These are phyloP conservation scores for Graphiopsis chlorocephala DNA, from an alignment of 2,329 filamentous ascomycete genomes.

Conservation along the genomic window DNA sequence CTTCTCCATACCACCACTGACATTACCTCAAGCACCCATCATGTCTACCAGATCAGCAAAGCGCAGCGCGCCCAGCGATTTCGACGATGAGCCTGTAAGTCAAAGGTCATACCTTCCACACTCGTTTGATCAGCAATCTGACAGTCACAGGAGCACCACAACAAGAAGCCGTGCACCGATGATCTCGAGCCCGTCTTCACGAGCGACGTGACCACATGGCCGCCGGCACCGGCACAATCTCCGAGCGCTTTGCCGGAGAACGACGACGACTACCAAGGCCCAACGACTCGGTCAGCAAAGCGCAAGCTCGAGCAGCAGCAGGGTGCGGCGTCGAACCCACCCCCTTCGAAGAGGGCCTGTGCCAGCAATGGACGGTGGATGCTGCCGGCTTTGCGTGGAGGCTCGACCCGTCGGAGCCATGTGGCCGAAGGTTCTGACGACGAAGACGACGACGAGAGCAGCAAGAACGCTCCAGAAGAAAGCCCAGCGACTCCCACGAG, in stretches of 20 bases:
- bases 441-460: background rate
- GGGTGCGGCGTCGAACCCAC: background rate
- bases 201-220: background rate
- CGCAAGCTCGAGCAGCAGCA: background rate
- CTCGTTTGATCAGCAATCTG: background rate
- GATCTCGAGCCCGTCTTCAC: background rate
- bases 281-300: background rate
- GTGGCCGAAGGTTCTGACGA: background rate
- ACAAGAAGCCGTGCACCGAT: background rate
- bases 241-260: background rate
- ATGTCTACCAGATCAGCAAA: background rate
- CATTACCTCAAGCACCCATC: background rate
- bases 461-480: background rate
- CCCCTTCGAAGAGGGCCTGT: background rate
- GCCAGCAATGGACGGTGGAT: background rate
- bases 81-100: background rate
- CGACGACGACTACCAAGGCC: background rate
- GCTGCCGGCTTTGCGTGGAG: background rate
- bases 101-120: background rate
- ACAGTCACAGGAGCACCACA: background rate
- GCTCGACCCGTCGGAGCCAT: background rate
- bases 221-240: background rate
- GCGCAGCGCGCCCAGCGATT: background rate
- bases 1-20: background rate
- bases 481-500: background rate